A percentile compares a stretch with the other conserved stretches of the same genome.
phyloP scores from a whole-genome alignment of 108 stramenopile species.

The Aurantiochytrium sp. region DNA sequence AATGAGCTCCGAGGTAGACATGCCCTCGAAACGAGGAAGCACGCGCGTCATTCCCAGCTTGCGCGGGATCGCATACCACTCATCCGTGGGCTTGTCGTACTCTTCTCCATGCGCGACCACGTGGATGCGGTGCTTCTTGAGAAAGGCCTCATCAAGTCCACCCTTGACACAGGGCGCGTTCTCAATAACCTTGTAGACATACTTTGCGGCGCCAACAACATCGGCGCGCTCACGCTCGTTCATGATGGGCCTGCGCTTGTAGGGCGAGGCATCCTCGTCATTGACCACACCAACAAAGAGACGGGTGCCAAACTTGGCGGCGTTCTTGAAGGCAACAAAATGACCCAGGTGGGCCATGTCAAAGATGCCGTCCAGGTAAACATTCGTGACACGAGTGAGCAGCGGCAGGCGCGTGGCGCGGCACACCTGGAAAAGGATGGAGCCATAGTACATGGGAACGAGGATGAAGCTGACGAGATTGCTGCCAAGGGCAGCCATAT shows the following conservation, averaged over 20 bases:
- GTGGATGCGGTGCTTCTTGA: constrained; percentile 79
- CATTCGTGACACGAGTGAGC: constrained; percentile 72
- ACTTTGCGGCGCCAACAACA: constrained; percentile 79
- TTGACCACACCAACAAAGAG: constrained; percentile 77
- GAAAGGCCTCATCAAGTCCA: constrained; percentile 68
- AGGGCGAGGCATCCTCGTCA: constrained; percentile 68
- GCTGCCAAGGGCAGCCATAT: constrained; percentile 59
- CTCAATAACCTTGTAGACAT: constrained; percentile 76
- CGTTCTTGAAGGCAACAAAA: constrained; percentile 71
- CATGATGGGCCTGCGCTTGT: constrained; percentile 85
- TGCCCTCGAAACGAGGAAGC: not conserved
- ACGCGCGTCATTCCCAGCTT: not conserved
- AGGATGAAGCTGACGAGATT: constrained; percentile 66
- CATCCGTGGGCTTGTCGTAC: constrained; percentile 36
- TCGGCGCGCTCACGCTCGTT: constrained; percentile 70
- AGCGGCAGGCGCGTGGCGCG: constrained; percentile 74
- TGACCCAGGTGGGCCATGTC: constrained; percentile 81
- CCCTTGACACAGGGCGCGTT: constrained; percentile 69
- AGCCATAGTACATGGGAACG: constrained; percentile 70
- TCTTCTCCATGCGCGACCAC: constrained; percentile 76
- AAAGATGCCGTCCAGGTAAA: constrained; percentile 72
- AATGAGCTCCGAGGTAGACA: constrained; percentile 4
- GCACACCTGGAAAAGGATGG: constrained; percentile 78
- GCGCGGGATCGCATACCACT: constrained; percentile 16
- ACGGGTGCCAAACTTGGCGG: constrained; percentile 67